Evolutionary conservation across 2,329 filamentous ascomycete species (phyloP).

Genomic region (Phialophora verrucosa): DNA sequence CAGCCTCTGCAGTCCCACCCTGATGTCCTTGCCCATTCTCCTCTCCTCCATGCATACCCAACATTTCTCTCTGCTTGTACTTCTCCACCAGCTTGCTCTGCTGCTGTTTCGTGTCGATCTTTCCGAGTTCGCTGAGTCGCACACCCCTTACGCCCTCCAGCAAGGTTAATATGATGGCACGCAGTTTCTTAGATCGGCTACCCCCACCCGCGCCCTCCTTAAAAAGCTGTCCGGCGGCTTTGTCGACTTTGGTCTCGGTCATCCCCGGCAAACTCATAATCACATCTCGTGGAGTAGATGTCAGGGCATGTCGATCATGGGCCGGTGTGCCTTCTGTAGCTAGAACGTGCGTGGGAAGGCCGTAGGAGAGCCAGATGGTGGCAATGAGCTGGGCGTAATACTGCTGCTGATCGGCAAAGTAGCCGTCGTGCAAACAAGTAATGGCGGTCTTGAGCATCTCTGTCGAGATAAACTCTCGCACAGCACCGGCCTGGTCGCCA

Average conservation of each 20-base stretch:
- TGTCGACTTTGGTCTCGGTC: slow-evolving; percentile 68
- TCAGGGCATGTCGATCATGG: slow-evolving; percentile 53
- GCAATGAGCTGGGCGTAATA: slow-evolving; percentile 89
- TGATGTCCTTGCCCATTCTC: slow-evolving; percentile 47
- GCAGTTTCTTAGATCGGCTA: slow-evolving; percentile 72
- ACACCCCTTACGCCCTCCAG: slow-evolving; percentile 86
- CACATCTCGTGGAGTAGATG: slow-evolving; percentile 72
- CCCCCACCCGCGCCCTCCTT: slow-evolving; percentile 56
- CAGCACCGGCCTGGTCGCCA: slow-evolving; percentile 64
- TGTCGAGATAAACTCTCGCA: slow-evolving; percentile 87
- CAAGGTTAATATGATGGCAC: slow-evolving; percentile 80
- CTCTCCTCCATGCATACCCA: slow-evolving; percentile 36
- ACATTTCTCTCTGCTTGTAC: slow-evolving; percentile 39
- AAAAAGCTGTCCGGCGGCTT: slow-evolving; percentile 65
- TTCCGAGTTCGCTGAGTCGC: slow-evolving; percentile 91
- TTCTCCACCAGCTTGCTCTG: slow-evolving; percentile 38
- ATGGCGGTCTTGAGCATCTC: slow-evolving; percentile 91
- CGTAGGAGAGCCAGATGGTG: slow-evolving; percentile 79
- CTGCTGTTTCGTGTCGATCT: slow-evolving; percentile 59
- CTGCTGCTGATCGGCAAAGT: slow-evolving; percentile 95
- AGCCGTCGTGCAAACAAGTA: slow-evolving; percentile 88
- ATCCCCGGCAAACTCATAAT: slow-evolving; percentile 83
- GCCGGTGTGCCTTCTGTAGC: slow-evolving; percentile 33
- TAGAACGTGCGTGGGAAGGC: slow-evolving; percentile 43
- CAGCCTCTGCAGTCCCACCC: slow-evolving; percentile 55